Base-by-base conservation (phyloP, 768 basidiomycete species). In the Tylopilus sp. region DNA sequence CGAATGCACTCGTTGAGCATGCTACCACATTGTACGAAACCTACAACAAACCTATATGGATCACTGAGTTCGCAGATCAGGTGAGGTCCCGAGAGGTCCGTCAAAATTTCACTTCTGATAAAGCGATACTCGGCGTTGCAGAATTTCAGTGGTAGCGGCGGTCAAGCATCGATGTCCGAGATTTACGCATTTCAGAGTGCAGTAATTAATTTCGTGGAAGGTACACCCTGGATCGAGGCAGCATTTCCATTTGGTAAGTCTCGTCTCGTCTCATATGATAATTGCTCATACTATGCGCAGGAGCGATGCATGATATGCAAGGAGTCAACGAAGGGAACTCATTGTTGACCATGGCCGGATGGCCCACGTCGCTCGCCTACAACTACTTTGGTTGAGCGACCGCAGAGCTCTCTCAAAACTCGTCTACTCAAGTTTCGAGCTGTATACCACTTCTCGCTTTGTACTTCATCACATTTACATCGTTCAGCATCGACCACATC, bases 11-110 rank as follows among this genome's bases (percentile, higher is more conserved):
- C 66, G 76, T 82, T 48, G 29, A 57, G 11, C 85, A 86, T 64
- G 68, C 87, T 48, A 59, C 69, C 6, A 65, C 74, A 12, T 76
- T 78, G 59, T 75, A 88, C 63, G 58, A 66, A 37, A 69, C 73
- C 9, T 85, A 82, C 61, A 54, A 63, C 16, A 60, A 63, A 51
- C 67, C 69, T 26, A 71, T 91, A 61, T 82, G 78, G 77, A 63
- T 85, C 57, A 86, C 88, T 6, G 90, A 92, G 61, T 85, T 81
- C 53, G 89, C 88, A 49, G 86, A 84, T 73, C 75, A 83, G 73
- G 87, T 81, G 53, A 17, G 60, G 53, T 28, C 37, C 19, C 7
- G 6, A 11, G 22, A 45, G 29, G 19, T 21, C 33, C 14, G 3
- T 29, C 11, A 38, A 42, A 44, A 16, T 38, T 24, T 5, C 28